Evolutionary conservation across 345 rosid genomes (phyloP), one percentile per base, ranked within the genome.

Genomic region (Lepidium sativum): DNA sequence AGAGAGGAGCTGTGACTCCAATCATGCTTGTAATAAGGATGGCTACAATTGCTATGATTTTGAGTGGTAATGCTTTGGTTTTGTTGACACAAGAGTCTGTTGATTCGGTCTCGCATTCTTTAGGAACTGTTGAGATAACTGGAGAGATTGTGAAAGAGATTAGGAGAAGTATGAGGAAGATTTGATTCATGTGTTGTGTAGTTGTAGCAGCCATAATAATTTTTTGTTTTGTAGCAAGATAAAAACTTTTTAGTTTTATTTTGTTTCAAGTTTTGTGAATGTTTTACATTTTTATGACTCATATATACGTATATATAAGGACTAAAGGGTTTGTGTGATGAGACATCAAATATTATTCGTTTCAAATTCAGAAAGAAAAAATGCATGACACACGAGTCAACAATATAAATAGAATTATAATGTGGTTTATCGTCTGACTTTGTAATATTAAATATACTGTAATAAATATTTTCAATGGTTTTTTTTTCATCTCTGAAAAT

Each of bases 11-110:
- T 17, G 64, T 42, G 4, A 87, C 92, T 25, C 96, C 92, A 4
- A 87, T 70, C 69, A 87, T 57, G 65, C 96, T 91, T 10, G 91
- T 58, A 14, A 80, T 53, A 4, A 87, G 54, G 9, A 87, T 87
- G 10, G 83, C 48, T 1, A 70, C 54, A 4, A 83, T 77, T 40
- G 95, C 91, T 25, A 87, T 74, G 54, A 87, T 73, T 73, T 87
- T 87, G 3, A 84, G 79, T 1, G 83, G 68, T 52, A 79, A 38
- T 0, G 95, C 81, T 72, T 63, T 73, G 31, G 68, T 31, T 73
- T 84, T 84, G 74, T 83, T 55, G 49, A 67, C 63, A 71, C 95
- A 87, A 0, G 73, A 34, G 31, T 68, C 38, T 0, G n/a, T 39
- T 43, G 62, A 10, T 1, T 75, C 80, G 6, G 34, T 37, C 9